A percentile compares a stretch with the other conserved stretches of the same genome.
Evolutionary conservation across 768 basidiomycete genomes (phyloP).

Genomic region (Neoboletus subvelutipes): DNA sequence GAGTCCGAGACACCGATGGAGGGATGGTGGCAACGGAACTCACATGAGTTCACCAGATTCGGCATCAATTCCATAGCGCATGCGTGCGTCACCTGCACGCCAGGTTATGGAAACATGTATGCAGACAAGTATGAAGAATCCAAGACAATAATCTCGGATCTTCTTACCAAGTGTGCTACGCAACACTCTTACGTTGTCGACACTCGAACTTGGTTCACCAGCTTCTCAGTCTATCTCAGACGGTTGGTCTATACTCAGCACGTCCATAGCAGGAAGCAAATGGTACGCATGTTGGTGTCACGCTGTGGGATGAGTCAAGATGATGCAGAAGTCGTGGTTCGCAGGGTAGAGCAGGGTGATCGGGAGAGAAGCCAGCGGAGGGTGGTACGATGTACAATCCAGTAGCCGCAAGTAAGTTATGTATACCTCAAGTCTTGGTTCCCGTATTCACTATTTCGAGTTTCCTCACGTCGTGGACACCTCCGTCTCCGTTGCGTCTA

Average conservation of each 20-base stretch:
- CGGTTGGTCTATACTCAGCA: conserved; percentile 23
- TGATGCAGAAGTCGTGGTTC: conserved; percentile 21
- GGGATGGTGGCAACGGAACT: conserved; percentile 34
- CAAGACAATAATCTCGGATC: conserved; percentile 24
- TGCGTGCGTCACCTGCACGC: conserved; percentile 34
- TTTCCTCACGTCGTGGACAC: neutral
- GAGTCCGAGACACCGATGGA: conserved; percentile 36
- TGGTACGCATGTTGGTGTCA: conserved; percentile 24
- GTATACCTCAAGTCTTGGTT: neutral
- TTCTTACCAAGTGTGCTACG: conserved; percentile 23
- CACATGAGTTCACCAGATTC: conserved; percentile 22
- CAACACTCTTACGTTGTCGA: conserved; percentile 21
- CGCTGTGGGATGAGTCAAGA: conserved; percentile 26
- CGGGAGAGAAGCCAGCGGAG: neutral
- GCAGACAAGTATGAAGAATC: conserved; percentile 39
- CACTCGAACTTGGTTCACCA: conserved; percentile 25
- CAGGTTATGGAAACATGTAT: conserved; percentile 32
- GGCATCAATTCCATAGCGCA: conserved; percentile 25
- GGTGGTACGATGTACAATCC: conserved; percentile 15
- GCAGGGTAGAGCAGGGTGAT: conserved; percentile 17
- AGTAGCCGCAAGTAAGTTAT: conserved; percentile 16
- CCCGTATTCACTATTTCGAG: conserved; percentile 1
- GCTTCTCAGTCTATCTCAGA: conserved; percentile 25
- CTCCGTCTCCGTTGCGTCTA: neutral
- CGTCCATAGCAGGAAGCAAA: conserved; percentile 22